Evolutionary conservation across 2,329 filamentous ascomycete species (phyloP), one percentile per base, ranked within the genome.

Genomic region (Fusarium kyushuense): DNA sequence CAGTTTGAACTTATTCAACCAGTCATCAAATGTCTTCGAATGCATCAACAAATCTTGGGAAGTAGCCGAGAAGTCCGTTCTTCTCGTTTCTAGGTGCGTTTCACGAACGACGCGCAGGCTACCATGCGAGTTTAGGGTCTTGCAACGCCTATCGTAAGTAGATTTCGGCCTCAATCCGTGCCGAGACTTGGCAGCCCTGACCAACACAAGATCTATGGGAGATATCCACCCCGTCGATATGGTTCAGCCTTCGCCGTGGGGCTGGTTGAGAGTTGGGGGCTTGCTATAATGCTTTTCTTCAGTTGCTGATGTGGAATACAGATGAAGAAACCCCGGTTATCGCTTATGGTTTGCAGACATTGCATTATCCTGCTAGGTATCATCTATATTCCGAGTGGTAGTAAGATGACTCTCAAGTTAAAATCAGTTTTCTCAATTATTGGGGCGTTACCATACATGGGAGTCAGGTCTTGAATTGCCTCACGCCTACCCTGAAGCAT

Each of bases 1-100:
- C 13, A 16, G 23, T 32, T 14, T 46, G 47, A 66, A 65, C 51
- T 65, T 65, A 27, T 42, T 52, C 54, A 56, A 33, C 54, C 45
- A 63, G 45, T 51, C 58, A 57, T 27, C 27, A 29, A 41, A 32
- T 16, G 25, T 58, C n/a, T 17, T 21, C 16, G 23, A 48, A 23
- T 25, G 16, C 21, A 21, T 29, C 17, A 41, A 48, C 11, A 40
- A 32, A 21, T 21, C 25, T 63, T 17, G 32, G 12, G 16, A 25
- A 29, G 10, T 8, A 17, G 14, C 38, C 43, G 32, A 21, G 58
- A 43, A 40, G 19, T 21, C 19, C 21, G 4, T 46, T 30, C 23
- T 29, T 63, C 33, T 29, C 23, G 10, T 43, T 40, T 12, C 33
- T 27, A 33, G 12, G 23, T 19, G 14, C 19, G 25, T 38, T 25